Evolutionary conservation across 352 stramenopile species (phyloP).

Genomic region (Phytophthora fragariaefolia): DNA sequence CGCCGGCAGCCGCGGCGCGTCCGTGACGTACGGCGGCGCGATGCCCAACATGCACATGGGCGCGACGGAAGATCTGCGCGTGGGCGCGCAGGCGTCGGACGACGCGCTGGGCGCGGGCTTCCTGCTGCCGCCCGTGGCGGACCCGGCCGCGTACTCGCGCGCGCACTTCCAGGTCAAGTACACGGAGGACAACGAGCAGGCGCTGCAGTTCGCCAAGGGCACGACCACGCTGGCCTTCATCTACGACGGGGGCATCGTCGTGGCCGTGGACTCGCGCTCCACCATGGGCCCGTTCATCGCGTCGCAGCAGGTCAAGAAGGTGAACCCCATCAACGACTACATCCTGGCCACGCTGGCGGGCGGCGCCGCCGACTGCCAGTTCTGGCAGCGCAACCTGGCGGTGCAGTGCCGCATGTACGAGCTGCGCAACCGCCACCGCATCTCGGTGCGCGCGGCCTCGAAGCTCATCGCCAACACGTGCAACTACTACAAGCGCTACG

Average conservation of each 20-base stretch:
- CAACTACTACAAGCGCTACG: constrained; percentile 94
- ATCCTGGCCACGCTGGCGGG: constrained; percentile 99
- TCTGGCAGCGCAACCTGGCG: constrained; percentile 99
- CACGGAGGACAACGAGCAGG: constrained; percentile 95
- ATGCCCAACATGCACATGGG: constrained; percentile 79
- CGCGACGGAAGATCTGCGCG: constrained; percentile 38
- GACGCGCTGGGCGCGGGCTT: constrained; percentile 64
- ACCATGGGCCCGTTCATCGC: constrained; percentile 99
- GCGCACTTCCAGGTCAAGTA: constrained; percentile 98
- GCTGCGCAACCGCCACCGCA: constrained; percentile 98
- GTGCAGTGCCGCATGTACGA: constrained; percentile 98
- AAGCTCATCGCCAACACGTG: constrained; percentile 99
- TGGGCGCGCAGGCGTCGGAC: constrained; percentile 22
- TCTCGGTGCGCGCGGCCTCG: constrained; percentile 98
- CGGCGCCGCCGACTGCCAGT: constrained; percentile 98
- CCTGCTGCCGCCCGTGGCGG: constrained; percentile 70
- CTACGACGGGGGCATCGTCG: constrained; percentile 98
- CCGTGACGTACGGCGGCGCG: constrained; percentile 74
- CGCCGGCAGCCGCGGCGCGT: constrained; percentile 63
- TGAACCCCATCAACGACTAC: constrained; percentile 99
- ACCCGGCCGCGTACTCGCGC: constrained; percentile 96
- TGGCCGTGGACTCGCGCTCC: constrained; percentile 98
- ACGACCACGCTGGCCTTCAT: constrained; percentile 99
- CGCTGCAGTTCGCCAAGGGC: constrained; percentile 98
- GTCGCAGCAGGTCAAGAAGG: constrained; percentile 99